A percentile compares a stretch with the other conserved stretches of the same genome.
phyloP scores from a whole-genome alignment of 805 yeast species.

The Candida corydali region DNA sequence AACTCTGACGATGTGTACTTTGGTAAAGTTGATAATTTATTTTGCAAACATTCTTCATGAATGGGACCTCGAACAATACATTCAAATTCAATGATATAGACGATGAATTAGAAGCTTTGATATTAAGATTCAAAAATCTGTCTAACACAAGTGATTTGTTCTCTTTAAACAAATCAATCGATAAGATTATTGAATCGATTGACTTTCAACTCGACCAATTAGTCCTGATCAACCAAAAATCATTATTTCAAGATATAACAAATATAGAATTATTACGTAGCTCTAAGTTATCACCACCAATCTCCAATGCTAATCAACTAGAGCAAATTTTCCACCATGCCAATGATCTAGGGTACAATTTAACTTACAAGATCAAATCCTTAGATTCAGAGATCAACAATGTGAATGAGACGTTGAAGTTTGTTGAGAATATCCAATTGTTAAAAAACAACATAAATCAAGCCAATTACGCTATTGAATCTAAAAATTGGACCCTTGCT shows the following conservation, averaged over 20 bases:
- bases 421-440: conserved; percentile 62
- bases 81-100: background rate
- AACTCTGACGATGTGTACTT: too few relatives aligned
- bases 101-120: background rate
- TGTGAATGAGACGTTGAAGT: conserved; percentile 57
- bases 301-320: conserved; percentile 53
- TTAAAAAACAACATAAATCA: conserved; percentile 63
- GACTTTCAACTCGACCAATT: conserved; percentile 25
- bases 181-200: conserved; percentile 17
- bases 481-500: conserved; percentile 71
- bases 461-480: conserved; percentile 64
- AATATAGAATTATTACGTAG: conserved; percentile 58
- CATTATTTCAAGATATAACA: conserved; percentile 35
- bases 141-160: conserved; percentile 22
- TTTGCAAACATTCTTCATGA: too few relatives aligned
- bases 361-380: conserved; percentile 65
- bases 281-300: conserved; percentile 59
- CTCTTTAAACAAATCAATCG: conserved; percentile 24
- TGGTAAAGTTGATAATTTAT: too few relatives aligned
- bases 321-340: conserved; percentile 54
- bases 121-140: background rate
- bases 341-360: conserved; percentile 57
- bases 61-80: background rate
- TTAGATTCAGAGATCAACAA: conserved; percentile 68
- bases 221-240: conserved; percentile 20